Percentiles rank a stretch among this genome's conserved stretches.
phyloP scores from a whole-genome alignment of 169 alveolate species.

The Pseudocohnilembus persalinus region DNA sequence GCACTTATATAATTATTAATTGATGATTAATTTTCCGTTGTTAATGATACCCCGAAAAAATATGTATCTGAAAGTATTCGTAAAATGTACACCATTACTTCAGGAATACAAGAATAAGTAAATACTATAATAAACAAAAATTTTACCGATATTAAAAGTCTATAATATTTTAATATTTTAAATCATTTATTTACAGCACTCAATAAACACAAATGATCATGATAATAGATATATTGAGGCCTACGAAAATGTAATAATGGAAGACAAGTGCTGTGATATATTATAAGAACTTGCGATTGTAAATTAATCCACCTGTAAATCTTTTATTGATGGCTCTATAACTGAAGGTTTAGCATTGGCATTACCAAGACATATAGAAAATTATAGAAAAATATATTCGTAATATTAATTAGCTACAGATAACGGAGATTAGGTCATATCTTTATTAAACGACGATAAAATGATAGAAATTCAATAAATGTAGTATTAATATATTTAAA shows the following conservation, averaged over 20 bases:
- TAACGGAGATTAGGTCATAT: not conserved
- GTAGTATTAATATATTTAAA: constrained; percentile 7
- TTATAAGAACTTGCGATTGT: not conserved
- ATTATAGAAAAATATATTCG: constrained; percentile 3
- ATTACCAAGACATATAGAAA: constrained; percentile 26
- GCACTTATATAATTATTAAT: not conserved
- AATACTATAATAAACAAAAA: not conserved
- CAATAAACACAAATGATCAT: not conserved
- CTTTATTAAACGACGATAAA: not conserved
- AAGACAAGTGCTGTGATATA: not conserved
- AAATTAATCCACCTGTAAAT: not conserved
- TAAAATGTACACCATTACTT: not conserved
- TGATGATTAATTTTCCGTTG: not conserved
- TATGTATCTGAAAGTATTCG: constrained; percentile 4
- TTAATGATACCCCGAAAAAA: not conserved
- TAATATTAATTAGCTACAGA: not conserved
- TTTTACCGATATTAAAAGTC: not conserved
- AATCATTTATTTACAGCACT: constrained; percentile 6
- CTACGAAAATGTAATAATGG: constrained; percentile 5
- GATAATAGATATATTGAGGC: not conserved
- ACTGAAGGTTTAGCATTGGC: constrained; percentile 1
- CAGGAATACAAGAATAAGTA: not conserved
- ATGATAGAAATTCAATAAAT: constrained; percentile 8
- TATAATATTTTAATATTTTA: not conserved
- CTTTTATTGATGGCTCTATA: not conserved